Conservation (phyloP, 305 asterid species). For the Solanum chacoense region DNA sequence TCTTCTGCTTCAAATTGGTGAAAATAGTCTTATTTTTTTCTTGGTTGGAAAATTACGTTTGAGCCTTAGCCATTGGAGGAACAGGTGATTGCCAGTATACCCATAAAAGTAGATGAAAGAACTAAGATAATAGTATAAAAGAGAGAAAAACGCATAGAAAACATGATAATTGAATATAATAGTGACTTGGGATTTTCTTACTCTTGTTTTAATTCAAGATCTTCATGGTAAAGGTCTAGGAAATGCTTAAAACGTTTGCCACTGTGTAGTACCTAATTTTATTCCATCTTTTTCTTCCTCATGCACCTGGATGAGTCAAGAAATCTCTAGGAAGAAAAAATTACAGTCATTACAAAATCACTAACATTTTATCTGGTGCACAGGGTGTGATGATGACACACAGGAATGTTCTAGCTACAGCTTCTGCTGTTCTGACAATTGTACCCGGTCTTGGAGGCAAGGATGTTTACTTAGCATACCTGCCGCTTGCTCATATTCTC, state of each 20-base stretch:
- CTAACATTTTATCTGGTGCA: conserved; percentile 6
- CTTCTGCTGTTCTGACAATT: conserved; percentile 82
- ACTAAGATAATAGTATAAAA: background rate
- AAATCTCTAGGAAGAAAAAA: background rate
- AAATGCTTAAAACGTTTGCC: background rate
- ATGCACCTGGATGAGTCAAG: background rate
- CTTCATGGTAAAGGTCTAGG: background rate
- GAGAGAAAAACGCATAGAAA: background rate
- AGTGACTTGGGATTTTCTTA: background rate
- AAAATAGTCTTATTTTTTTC: background rate
- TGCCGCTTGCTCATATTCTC: conserved; percentile 96
- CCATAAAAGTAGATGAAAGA: background rate
- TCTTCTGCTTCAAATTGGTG: background rate
- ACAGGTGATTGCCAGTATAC: background rate
- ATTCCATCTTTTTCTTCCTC: background rate
- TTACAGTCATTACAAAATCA: background rate
- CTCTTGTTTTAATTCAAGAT: background rate
- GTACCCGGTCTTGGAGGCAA: conserved; percentile 71
- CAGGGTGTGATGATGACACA: conserved; percentile 99
- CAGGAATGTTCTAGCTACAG: conserved; percentile 79
- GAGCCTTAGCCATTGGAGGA: background rate
- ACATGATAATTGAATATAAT: background rate
- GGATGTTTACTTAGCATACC: conserved; percentile 86
- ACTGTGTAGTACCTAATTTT: background rate
- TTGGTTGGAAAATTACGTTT: background rate